Percentiles rank a stretch among this genome's conserved stretches.
Conservation (phyloP, 352 stramenopile genomes). For the Globisporangium irregulare region DNA sequence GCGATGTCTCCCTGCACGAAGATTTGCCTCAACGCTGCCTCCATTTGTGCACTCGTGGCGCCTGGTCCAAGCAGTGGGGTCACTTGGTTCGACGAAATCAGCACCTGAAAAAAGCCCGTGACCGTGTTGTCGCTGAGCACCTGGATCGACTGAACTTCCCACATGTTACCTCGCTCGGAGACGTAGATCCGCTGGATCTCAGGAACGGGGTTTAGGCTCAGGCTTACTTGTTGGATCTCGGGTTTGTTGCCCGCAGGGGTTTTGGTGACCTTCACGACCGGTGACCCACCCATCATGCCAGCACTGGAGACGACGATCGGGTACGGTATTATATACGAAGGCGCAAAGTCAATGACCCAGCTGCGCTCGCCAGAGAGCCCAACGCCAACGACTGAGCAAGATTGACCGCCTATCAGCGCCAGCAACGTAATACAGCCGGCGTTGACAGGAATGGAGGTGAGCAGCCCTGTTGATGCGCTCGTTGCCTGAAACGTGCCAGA, state of each 20-base stretch:
- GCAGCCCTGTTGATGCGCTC: background rate
- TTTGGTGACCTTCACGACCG: background rate
- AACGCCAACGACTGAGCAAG: background rate
- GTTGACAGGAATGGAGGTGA: background rate
- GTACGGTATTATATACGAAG: background rate
- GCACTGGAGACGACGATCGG: background rate
- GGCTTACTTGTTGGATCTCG: background rate
- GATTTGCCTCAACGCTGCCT: background rate
- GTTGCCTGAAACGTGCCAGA: background rate
- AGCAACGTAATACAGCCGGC: background rate
- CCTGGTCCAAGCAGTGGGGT: background rate
- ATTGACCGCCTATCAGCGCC: background rate
- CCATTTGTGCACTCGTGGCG: background rate
- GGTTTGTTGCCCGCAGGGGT: background rate
- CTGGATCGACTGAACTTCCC: background rate
- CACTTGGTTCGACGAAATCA: background rate
- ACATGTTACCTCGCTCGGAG: background rate
- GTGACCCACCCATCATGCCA: background rate
- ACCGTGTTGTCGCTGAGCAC: background rate
- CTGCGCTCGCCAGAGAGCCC: background rate
- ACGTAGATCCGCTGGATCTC: background rate
- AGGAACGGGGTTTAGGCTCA: background rate
- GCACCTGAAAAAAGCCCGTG: background rate
- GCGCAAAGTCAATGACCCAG: background rate
- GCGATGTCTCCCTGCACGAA: background rate